Evolutionary conservation across 306 rosid genomes (phyloP).

Genomic region (Malus fusca): DNA sequence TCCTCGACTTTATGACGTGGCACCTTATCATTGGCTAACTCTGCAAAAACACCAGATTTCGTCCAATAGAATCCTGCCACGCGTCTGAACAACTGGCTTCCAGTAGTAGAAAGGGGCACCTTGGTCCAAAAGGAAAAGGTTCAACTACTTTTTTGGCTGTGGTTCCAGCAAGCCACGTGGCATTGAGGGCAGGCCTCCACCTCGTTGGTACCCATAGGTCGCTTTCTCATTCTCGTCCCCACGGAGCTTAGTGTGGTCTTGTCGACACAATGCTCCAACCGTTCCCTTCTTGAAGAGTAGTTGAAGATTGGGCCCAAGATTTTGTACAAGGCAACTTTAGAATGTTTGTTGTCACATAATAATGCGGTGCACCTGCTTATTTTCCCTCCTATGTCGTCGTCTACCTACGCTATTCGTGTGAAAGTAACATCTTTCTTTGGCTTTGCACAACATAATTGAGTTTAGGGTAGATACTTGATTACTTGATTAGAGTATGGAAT

Average conservation of each 20-base stretch:
- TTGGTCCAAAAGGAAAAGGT: background rate
- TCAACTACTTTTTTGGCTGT: background rate
- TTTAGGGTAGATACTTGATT: too few relatives aligned
- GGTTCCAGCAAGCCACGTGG: slow-evolving; percentile 31
- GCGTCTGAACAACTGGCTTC: background rate
- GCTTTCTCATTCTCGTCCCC: slow-evolving; percentile 22
- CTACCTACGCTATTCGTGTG: too few relatives aligned
- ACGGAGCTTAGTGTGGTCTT: slow-evolving; percentile 23
- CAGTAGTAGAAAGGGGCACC: background rate
- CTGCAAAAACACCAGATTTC: background rate
- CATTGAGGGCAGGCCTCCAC: slow-evolving; percentile 6
- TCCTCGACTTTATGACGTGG: background rate
- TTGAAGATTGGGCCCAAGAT: slow-evolving; percentile 12
- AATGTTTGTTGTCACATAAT: background rate
- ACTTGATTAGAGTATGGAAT: too few relatives aligned
- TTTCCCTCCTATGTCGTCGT: background rate
- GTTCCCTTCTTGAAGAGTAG: background rate
- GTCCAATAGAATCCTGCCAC: background rate
- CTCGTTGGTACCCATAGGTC: slow-evolving; percentile 14
- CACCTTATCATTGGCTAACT: background rate
- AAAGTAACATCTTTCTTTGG: too few relatives aligned
- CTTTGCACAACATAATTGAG: too few relatives aligned
- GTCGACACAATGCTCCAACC: slow-evolving; percentile 23
- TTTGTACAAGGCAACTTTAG: background rate
- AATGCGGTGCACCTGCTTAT: background rate